Conservation (phyloP, 345 rosid species). For the Aurinia saxatilis region DNA sequence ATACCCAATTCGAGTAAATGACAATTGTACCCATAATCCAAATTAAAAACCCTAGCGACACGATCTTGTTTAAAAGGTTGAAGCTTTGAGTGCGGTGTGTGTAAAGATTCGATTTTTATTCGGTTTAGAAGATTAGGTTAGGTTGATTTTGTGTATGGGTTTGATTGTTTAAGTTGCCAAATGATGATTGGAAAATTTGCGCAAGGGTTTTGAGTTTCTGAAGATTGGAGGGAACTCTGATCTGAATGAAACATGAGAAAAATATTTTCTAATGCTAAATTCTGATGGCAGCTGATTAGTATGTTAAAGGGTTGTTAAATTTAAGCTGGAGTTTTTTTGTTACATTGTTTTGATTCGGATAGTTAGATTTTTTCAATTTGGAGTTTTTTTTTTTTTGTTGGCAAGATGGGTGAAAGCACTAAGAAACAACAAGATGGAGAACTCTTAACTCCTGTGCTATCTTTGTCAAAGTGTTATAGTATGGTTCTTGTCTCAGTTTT, state of each 20-base stretch:
- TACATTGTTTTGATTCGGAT: not conserved
- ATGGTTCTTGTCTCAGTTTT: no score
- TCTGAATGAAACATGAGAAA: constrained; percentile 6
- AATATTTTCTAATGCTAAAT: constrained; percentile 6
- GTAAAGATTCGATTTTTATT: not conserved
- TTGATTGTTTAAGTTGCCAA: constrained; percentile 5
- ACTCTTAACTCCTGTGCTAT: no score
- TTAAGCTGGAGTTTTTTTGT: not conserved
- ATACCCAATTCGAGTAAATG: no score
- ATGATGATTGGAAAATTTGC: no score
- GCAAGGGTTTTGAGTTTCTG: no score
- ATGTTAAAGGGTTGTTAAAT: not conserved
- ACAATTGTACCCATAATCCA: constrained; percentile 13
- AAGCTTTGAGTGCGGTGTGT: not conserved
- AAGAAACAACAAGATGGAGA: no score
- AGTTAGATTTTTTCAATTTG: not conserved
- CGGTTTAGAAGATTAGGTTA: not conserved
- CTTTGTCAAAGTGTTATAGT: no score
- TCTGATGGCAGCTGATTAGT: constrained; percentile 25
- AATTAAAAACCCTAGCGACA: constrained; percentile 5
- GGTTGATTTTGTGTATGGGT: not conserved
- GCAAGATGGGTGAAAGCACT: no score
- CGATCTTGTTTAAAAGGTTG: not conserved
- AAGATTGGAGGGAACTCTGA: no score
- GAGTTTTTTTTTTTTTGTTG: not conserved